Evolutionary conservation across 768 basidiomycete genomes (phyloP), one percentile per base, ranked within the genome.

Genomic region (Tricholoma hemisulphureum): DNA sequence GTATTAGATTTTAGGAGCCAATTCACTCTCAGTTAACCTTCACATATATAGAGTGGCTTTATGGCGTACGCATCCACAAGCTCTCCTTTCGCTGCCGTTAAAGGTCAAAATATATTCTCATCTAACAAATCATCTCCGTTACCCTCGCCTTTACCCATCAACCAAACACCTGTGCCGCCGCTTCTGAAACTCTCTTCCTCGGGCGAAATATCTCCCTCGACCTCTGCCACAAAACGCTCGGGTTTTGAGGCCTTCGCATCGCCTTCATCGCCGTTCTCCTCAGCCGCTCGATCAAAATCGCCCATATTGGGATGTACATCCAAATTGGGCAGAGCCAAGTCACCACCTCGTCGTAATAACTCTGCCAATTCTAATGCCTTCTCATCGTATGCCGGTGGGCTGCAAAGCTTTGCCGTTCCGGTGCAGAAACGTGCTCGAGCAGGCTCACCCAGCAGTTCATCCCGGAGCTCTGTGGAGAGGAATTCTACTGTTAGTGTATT

Each of bases 41-140:
- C n/a, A n/a, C n/a, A 56, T 53, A 59, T 29, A 51, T 46, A 88
- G 88, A 75, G 82, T 53, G 90, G 90, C 23, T 93, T 93, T 70
- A 85, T 87, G 81, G 87, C 89, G 2, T 93, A 91, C 64, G 89
- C 90, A 11, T 86, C 88, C 2, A 75, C 83, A 10, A 80, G 77
- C 55, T 91, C 90, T 2, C 89, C 90, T 4, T 92, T 92, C 64
- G 84, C 87, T 13, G 71, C 81, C 48, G 84, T 89, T 65, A 89
- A 86, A 63, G 90, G 88, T 48, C 81, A 86, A 58, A 88, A 82
- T 65, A 61, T 79, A 21, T 83, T 84, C 63, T 67, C 73, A 16
- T 71, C 78, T 10, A 67, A 68, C 52, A 77, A 76, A 64, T 64
- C 80, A 34, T 59, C 73, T 18, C 58, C 75, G 29, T 70, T 69